A percentile compares a stretch with the other conserved stretches of the same genome.
Evolutionary conservation across 163 green algal genomes (phyloP).

Genomic region (Scenedesmus sp.): DNA sequence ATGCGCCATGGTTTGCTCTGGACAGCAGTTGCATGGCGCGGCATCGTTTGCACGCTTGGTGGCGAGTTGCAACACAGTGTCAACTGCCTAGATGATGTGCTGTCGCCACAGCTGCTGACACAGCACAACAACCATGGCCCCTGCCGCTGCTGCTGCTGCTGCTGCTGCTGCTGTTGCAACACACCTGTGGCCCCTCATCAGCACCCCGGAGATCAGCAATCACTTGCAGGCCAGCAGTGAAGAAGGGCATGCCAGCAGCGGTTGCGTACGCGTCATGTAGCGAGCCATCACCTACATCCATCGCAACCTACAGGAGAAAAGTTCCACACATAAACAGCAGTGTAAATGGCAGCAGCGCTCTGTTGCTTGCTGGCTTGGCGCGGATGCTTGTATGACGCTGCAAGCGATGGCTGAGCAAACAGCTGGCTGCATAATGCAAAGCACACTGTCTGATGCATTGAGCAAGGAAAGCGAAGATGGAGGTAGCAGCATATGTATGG

Average conservation of each 20-base stretch:
- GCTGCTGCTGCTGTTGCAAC: not conserved
- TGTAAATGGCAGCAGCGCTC: not conserved
- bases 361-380: not conserved
- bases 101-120: not conserved
- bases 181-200: not conserved
- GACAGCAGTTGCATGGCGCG: not conserved
- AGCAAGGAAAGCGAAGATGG: not conserved
- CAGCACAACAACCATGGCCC: too few species aligned
- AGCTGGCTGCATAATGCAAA: not conserved
- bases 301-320: not conserved
- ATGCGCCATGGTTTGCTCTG: too few species aligned
- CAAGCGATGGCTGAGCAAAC: not conserved
- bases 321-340: not conserved
- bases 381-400: not conserved
- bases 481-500: too few species aligned
- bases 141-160: not conserved
- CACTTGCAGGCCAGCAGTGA: not conserved
- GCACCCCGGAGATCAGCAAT: not conserved
- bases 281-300: not conserved
- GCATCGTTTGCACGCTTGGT: not conserved
- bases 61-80: not conserved
- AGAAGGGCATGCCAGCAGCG: not conserved
- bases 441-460: too few species aligned
- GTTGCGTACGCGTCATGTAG: not conserved
- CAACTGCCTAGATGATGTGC: not conserved